phyloP scores from a whole-genome alignment of 352 stramenopile genomes.

The Pythium coloratum region DNA sequence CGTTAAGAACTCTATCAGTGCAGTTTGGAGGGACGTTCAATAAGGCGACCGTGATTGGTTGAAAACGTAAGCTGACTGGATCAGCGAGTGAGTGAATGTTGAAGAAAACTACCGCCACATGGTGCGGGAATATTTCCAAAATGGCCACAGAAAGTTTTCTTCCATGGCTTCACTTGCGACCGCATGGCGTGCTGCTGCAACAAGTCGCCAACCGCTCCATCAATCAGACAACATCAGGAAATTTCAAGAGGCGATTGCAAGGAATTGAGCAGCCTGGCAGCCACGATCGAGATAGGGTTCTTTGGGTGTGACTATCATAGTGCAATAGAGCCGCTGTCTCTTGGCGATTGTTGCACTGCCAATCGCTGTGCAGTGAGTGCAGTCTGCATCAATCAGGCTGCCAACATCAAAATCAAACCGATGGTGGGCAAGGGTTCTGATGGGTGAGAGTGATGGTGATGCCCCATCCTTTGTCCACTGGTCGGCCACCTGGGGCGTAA shows the following conservation, averaged over 20 bases:
- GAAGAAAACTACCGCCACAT: conserved; percentile 21
- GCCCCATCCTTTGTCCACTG: not conserved
- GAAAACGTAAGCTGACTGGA: conserved; percentile 12
- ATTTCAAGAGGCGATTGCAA: no score
- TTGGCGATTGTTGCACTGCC: no score
- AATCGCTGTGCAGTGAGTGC: not conserved
- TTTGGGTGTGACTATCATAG: no score
- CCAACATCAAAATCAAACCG: not conserved
- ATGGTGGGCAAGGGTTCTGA: not conserved
- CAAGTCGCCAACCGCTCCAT: not conserved
- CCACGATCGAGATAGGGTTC: no score
- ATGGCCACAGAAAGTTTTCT: conserved; percentile 2
- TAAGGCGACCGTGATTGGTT: conserved; percentile 7
- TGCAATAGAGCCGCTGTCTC: no score
- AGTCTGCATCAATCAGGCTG: not conserved
- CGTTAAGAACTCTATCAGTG: not conserved
- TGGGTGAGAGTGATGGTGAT: conserved; percentile 4
- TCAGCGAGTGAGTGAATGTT: conserved; percentile 15
- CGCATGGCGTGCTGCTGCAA: not conserved
- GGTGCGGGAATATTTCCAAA: not conserved
- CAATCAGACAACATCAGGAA: not conserved
- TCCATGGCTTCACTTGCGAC: conserved; percentile 9
- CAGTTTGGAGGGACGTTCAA: not conserved
- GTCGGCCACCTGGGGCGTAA: not conserved
- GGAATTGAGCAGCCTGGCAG: no score